Conservation (phyloP, 2,329 filamentous ascomycete species). For the Harringtonia lauricola region DNA sequence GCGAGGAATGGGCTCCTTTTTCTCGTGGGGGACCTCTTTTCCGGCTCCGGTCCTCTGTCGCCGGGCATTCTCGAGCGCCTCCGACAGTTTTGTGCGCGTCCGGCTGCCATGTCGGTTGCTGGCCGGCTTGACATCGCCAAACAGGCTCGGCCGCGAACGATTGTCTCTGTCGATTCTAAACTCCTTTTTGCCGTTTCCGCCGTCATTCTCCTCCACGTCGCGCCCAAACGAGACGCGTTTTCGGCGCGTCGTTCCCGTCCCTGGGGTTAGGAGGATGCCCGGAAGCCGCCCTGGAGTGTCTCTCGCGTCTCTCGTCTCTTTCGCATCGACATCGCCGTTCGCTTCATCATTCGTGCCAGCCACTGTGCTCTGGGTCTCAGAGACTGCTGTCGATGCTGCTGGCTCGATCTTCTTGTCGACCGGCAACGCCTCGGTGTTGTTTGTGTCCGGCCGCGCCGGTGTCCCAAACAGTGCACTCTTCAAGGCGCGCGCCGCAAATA, state of each 20-base stretch:
- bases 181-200: slow-evolving; percentile 13
- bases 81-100: slow-evolving; percentile 32
- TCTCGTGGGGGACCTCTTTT: slow-evolving; percentile 3
- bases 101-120: slow-evolving; percentile 4
- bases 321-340: slow-evolving; percentile 13
- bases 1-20: slow-evolving; percentile 9
- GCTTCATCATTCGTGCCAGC: background rate
- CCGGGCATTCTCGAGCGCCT: slow-evolving; percentile 31
- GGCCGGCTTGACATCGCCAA: slow-evolving; percentile 1
- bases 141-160: slow-evolving; percentile 9
- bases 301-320: slow-evolving; percentile 7
- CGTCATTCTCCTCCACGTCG: slow-evolving; percentile 34
- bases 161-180: slow-evolving; percentile 12
- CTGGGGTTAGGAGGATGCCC: slow-evolving; percentile 54
- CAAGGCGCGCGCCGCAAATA: slow-evolving; percentile 55
- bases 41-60: slow-evolving; percentile 11
- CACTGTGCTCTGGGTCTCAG: background rate
- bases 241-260: slow-evolving; percentile 46
- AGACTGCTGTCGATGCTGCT: background rate
- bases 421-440: background rate
- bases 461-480: slow-evolving; percentile 54
- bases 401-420: slow-evolving; percentile 17
- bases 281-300: slow-evolving; percentile 22
- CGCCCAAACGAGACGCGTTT: slow-evolving; percentile 57
- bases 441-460: slow-evolving; percentile 26